phyloP scores from a whole-genome alignment of 208 protist genomes.

The Trypanosoma brucei region DNA sequence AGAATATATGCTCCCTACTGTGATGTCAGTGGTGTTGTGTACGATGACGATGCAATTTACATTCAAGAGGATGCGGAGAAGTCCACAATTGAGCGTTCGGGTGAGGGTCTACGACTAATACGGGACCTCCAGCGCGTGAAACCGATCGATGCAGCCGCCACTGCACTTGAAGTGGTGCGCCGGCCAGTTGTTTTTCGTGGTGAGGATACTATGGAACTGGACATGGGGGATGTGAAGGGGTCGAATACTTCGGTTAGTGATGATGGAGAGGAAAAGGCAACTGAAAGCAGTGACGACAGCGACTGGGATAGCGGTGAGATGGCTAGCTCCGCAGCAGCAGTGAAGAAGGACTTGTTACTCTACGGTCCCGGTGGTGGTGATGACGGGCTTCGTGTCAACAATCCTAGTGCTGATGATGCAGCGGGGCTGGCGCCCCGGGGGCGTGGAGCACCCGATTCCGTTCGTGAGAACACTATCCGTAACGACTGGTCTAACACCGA shows the following conservation, averaged over 20 bases:
- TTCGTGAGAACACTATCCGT: constrained; percentile 38
- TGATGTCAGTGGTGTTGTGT: constrained; percentile 97
- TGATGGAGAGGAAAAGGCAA: constrained; percentile 43
- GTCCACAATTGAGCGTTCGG: constrained; percentile 70
- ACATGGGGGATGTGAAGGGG: constrained; percentile 45
- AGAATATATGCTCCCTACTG: constrained; percentile 97
- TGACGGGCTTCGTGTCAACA: constrained; percentile 23
- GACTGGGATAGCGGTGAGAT: constrained; percentile 25
- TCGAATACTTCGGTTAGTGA: constrained; percentile 33
- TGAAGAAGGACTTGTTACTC: constrained; percentile 16
- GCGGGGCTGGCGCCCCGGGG: constrained; percentile 48
- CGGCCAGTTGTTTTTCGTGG: constrained; percentile 73
- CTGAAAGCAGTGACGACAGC: neutral
- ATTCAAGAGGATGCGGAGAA: constrained; percentile 89
- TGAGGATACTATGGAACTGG: constrained; percentile 83
- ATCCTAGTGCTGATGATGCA: constrained; percentile 35
- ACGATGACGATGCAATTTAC: constrained; percentile 98
- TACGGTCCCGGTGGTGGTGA: constrained; percentile 30
- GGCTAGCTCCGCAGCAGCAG: constrained; percentile 10
- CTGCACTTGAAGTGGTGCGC: constrained; percentile 55
- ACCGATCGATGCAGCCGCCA: constrained; percentile 64
- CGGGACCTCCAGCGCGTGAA: constrained; percentile 67
- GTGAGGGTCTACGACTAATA: constrained; percentile 77
- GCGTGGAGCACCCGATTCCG: constrained; percentile 54
- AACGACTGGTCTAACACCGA: constrained; percentile 54